These are phyloP conservation scores for Calonectria pauciramosa DNA, from an alignment of 2,329 filamentous ascomycete species.

Conservation along the genomic window DNA sequence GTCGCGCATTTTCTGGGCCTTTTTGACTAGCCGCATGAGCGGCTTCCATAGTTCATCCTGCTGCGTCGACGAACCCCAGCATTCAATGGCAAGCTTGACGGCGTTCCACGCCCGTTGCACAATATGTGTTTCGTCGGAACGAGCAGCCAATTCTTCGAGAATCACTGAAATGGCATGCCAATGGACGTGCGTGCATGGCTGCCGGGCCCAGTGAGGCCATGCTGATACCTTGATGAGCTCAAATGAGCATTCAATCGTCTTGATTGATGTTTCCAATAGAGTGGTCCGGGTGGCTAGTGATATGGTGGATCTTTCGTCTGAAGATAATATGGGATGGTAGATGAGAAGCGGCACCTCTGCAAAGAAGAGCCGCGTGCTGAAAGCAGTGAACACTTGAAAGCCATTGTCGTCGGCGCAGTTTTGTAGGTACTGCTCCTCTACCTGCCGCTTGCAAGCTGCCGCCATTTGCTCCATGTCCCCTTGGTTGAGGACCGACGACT, in stretches of 20 bases:
- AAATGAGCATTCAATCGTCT: conserved; percentile 24
- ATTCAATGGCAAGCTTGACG: conserved; percentile 10
- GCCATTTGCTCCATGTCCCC: conserved; percentile 13
- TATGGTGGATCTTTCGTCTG: background rate
- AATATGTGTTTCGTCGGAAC: background rate
- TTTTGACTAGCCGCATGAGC: conserved; percentile 4
- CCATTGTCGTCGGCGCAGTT: conserved; percentile 16
- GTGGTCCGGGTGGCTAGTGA: background rate
- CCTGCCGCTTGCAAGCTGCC: background rate
- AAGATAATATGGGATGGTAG: conserved; percentile 15
- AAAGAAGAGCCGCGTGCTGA: conserved; percentile 21
- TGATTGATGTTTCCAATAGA: conserved; percentile 11
- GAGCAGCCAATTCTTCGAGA: conserved; percentile 1
- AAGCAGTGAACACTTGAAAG: conserved; percentile 19
- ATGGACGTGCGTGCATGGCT: conserved; percentile 19
- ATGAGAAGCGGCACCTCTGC: conserved; percentile 20
- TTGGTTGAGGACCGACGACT: background rate
- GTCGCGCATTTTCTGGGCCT: background rate
- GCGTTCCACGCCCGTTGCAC: conserved; percentile 23
- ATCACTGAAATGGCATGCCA: conserved; percentile 22
- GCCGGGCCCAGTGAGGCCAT: conserved; percentile 15
- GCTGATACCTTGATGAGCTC: conserved; percentile 14
- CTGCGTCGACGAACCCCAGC: conserved; percentile 8
- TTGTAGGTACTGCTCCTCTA: conserved; percentile 18
- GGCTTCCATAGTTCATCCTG: conserved; percentile 18